Percentiles rank a stretch among this genome's conserved stretches.
phyloP scores from a whole-genome alignment of 2,329 filamentous ascomycete species.

The Boeremia lycopersici region DNA sequence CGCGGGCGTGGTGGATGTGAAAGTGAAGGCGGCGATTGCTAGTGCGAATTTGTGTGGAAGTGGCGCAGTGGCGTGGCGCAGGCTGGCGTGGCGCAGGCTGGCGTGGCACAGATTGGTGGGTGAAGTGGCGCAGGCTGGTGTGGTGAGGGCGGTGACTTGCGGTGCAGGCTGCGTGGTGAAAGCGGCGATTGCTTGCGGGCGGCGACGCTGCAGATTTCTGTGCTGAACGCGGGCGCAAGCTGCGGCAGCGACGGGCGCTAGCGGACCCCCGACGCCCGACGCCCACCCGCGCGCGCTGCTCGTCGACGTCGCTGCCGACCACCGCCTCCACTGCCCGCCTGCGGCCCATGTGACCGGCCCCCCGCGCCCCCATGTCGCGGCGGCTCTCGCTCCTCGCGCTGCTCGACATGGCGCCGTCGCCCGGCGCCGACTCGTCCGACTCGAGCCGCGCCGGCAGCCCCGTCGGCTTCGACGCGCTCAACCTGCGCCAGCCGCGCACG shows the following conservation, averaged over 20 bases:
- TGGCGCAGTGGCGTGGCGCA: too few species aligned
- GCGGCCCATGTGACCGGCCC: neutral
- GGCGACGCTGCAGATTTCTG: neutral
- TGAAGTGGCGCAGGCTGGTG: too few species aligned
- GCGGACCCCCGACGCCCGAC: too few species aligned
- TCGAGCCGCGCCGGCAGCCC: conserved; percentile 37
- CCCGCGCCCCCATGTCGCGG: neutral
- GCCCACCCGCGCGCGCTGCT: too few species aligned
- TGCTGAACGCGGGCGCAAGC: too few species aligned
- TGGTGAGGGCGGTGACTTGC: too few species aligned
- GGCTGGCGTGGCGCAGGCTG: too few species aligned
- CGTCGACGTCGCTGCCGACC: too few species aligned
- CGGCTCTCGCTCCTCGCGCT: conserved; percentile 26
- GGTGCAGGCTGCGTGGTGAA: too few species aligned
- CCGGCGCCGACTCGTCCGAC: conserved; percentile 21
- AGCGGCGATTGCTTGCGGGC: too few species aligned
- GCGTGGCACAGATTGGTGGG: too few species aligned
- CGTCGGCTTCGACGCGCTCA: conserved; percentile 24
- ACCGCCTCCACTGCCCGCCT: conserved; percentile 1
- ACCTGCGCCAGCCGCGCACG: conserved; percentile 21
- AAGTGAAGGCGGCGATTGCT: neutral
- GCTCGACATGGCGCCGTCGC: conserved; percentile 32
- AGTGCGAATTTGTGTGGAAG: conserved; percentile 18
- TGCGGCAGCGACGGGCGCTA: too few species aligned
- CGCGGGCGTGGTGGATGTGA: neutral